These are phyloP conservation scores for Arabidopsis hybrid DNA, from an alignment of 441 rosid species.

Conservation along the genomic window DNA sequence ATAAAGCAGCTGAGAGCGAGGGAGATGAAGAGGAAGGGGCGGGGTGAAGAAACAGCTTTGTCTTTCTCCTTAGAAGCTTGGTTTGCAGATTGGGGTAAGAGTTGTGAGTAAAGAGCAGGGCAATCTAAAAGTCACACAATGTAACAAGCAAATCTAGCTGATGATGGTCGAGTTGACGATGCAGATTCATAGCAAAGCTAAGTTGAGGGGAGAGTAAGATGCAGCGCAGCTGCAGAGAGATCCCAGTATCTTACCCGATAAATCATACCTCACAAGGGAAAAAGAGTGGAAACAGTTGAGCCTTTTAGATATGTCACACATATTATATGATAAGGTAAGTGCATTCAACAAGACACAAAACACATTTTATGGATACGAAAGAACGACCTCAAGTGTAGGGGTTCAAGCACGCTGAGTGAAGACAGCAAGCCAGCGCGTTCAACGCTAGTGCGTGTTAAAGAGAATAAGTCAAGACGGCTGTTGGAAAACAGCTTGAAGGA, in stretches of 20 bases:
- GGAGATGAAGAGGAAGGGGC: conserved; percentile 16
- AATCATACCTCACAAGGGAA: conserved; percentile 65
- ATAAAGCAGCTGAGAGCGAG: conserved; percentile 9
- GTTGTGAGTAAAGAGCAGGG: conserved; percentile 28
- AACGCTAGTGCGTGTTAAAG: conserved; percentile 24
- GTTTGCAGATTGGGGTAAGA: conserved; percentile 22
- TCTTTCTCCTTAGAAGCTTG: conserved; percentile 35
- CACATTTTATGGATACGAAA: conserved; percentile 40
- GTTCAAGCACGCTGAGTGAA: conserved; percentile 56
- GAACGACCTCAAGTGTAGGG: conserved; percentile 53
- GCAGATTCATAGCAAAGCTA: conserved; percentile 53
- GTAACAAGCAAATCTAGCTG: conserved; percentile 39
- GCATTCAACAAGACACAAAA: conserved; percentile 38
- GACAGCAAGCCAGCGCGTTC: conserved; percentile 48
- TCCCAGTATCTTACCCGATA: conserved; percentile 56
- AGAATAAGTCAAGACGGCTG: conserved; percentile 34
- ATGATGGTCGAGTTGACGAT: conserved; percentile 38
- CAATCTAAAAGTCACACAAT: conserved; percentile 12
- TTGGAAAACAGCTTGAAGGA: conserved; percentile 54
- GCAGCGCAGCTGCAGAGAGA: conserved; percentile 72
- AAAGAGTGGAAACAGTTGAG: conserved; percentile 54
- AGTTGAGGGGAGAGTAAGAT: conserved; percentile 59
- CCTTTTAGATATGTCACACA: conserved; percentile 51
- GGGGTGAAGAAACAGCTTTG: conserved; percentile 30
- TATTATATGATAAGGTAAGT: background rate